Evolutionary conservation across 2,329 filamentous ascomycete genomes (phyloP).

Genomic region (Monosporascus sp.): DNA sequence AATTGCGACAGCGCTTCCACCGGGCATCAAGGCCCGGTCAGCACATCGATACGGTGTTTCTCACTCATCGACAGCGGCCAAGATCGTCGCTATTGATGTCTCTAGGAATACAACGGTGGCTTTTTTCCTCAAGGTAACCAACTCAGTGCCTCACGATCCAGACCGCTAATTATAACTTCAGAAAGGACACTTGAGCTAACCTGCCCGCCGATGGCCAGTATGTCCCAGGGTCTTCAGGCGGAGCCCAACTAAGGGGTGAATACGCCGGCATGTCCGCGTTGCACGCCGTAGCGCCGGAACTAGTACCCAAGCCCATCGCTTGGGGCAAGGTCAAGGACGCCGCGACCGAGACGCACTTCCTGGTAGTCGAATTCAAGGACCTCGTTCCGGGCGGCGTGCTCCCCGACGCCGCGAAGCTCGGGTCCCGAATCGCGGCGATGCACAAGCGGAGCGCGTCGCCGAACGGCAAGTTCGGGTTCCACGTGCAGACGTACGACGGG

Average conservation of each 20-base stretch:
- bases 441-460: conserved; percentile 11
- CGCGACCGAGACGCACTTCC: background rate
- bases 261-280: conserved; percentile 9
- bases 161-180: no score
- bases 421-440: background rate
- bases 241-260: no score
- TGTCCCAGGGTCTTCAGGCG: no score
- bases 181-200: background rate
- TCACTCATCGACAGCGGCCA: no score
- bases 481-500: conserved; percentile 28
- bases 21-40: no score
- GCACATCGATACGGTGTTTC: no score
- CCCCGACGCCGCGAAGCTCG: background rate
- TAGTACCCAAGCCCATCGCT: conserved; percentile 8
- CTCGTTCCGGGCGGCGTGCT: background rate
- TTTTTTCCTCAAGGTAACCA: no score
- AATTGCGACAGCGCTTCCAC: no score
- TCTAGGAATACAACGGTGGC: no score
- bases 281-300: conserved; percentile 3
- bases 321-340: background rate
- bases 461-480: conserved; percentile 33
- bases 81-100: no score
- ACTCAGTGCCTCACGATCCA: no score
- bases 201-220: conserved; percentile 1
- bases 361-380: background rate